A percentile compares a stretch with the other conserved stretches of the same genome.
These are phyloP conservation scores for Apiospora marii DNA, from an alignment of 2,329 filamentous ascomycete genomes.

Conservation along the genomic window DNA sequence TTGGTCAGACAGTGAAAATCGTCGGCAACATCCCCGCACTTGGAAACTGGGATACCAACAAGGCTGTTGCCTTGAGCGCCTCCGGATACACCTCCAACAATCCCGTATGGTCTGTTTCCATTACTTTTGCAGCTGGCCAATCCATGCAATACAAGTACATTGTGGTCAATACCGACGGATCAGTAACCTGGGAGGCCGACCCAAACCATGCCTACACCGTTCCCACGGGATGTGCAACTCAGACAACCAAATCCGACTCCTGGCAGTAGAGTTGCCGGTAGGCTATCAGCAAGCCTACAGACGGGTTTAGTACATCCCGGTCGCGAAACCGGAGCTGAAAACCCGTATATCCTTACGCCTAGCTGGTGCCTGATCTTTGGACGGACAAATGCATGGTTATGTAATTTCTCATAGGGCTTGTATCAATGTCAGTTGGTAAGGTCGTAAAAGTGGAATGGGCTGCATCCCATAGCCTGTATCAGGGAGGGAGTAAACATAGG, in stretches of 20 bases:
- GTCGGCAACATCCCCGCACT: slow-evolving; percentile 66
- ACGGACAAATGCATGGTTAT: neutral
- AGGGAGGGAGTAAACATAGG: neutral
- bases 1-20: slow-evolving; percentile 71
- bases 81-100: slow-evolving; percentile 64
- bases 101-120: slow-evolving; percentile 66
- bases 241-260: slow-evolving; percentile 40
- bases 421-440: neutral
- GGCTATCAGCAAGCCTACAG: neutral
- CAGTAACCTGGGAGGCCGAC: slow-evolving; percentile 70
- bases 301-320: neutral
- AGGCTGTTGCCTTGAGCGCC: slow-evolving; percentile 65
- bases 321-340: neutral
- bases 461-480: neutral
- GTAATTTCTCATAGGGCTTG: neutral
- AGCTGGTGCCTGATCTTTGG: neutral
- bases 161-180: slow-evolving; percentile 61
- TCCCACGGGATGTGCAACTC: slow-evolving; percentile 40
- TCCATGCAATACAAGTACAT: slow-evolving; percentile 75
- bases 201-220: slow-evolving; percentile 55
- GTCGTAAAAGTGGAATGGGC: neutral
- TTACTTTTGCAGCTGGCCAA: slow-evolving; percentile 63
- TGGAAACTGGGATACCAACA: slow-evolving; percentile 66
- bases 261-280: slow-evolving; percentile 41
- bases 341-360: neutral